Percentiles rank a stretch among this genome's conserved stretches.
phyloP scores from a whole-genome alignment of 805 yeast genomes.

The Clavispora vitiphila region DNA sequence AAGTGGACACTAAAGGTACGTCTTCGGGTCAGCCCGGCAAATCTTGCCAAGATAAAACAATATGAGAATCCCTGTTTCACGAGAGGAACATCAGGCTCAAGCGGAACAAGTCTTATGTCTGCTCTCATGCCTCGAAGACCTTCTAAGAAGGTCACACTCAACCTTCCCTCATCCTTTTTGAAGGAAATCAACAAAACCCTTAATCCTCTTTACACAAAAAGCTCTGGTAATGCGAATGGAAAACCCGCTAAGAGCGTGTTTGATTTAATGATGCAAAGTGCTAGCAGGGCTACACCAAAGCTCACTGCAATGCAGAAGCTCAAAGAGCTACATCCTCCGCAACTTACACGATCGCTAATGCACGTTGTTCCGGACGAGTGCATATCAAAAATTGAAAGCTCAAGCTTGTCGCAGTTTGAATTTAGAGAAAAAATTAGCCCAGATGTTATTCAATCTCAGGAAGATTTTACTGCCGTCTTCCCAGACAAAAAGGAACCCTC shows the following conservation, averaged over 20 bases:
- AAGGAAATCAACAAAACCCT: conserved; percentile 4
- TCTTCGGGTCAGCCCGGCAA: conserved; percentile 18
- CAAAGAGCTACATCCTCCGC: conserved; percentile 29
- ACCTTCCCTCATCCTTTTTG: conserved; percentile 7
- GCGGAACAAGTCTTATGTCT: conserved; percentile 1
- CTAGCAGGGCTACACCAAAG: conserved; percentile 21
- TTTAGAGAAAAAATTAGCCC: background rate
- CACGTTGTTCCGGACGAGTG: conserved; percentile 24
- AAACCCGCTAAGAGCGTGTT: conserved; percentile 23
- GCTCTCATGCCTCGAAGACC: conserved; percentile 8
- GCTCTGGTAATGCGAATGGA: conserved; percentile 8
- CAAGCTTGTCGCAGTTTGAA: background rate
- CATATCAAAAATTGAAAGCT: background rate
- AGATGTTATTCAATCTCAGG: background rate
- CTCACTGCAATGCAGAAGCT: conserved; percentile 28
- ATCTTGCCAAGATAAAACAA: conserved; percentile 21
- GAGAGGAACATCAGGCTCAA: conserved; percentile 16
- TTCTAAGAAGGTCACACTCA: conserved; percentile 9
- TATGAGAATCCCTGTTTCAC: conserved; percentile 27
- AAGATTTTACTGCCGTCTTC: background rate
- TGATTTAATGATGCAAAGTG: conserved; percentile 34
- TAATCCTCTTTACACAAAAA: conserved; percentile 13
- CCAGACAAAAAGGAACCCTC: background rate
- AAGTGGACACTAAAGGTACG: conserved; percentile 12
- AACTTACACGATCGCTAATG: conserved; percentile 23